Evolutionary conservation across 805 yeast genomes (phyloP).

Genomic region (Alloascoidea africana): DNA sequence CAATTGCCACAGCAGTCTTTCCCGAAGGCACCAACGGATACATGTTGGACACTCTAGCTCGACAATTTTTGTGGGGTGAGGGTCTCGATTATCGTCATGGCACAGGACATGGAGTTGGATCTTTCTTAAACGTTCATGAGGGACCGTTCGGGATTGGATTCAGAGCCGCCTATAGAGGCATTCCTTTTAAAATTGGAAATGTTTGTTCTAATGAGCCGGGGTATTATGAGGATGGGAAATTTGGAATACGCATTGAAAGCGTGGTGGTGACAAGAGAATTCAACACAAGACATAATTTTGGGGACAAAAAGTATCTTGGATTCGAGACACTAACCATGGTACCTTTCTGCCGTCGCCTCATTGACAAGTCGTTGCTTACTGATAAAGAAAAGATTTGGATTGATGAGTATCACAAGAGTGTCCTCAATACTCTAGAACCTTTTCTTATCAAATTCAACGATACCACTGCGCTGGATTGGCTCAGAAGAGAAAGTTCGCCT

Average conservation of each 20-base stretch:
- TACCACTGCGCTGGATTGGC: constrained; percentile 52
- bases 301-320: constrained; percentile 40
- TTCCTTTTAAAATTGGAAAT: constrained; percentile 49
- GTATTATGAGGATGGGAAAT: constrained; percentile 76
- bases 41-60: constrained; percentile 65
- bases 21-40: constrained; percentile 66
- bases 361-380: constrained; percentile 42
- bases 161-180: constrained; percentile 28
- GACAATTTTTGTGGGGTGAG: constrained; percentile 66
- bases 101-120: constrained; percentile 96
- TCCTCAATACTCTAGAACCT: constrained; percentile 36
- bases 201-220: constrained; percentile 92
- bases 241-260: constrained; percentile 83
- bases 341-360: constrained; percentile 70
- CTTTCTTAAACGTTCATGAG: constrained; percentile 84
- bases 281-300: constrained; percentile 27
- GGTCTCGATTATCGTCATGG: constrained; percentile 90
- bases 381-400: constrained; percentile 52
- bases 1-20: constrained; percentile 66
- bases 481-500: constrained; percentile 45
- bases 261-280: constrained; percentile 43
- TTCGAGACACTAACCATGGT: constrained; percentile 69
- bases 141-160: constrained; percentile 78
- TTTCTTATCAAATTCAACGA: constrained; percentile 38
- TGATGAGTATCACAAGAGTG: constrained; percentile 44